phyloP scores from a whole-genome alignment of 2,329 filamentous ascomycete genomes.

The Aspergillus uvarum region DNA sequence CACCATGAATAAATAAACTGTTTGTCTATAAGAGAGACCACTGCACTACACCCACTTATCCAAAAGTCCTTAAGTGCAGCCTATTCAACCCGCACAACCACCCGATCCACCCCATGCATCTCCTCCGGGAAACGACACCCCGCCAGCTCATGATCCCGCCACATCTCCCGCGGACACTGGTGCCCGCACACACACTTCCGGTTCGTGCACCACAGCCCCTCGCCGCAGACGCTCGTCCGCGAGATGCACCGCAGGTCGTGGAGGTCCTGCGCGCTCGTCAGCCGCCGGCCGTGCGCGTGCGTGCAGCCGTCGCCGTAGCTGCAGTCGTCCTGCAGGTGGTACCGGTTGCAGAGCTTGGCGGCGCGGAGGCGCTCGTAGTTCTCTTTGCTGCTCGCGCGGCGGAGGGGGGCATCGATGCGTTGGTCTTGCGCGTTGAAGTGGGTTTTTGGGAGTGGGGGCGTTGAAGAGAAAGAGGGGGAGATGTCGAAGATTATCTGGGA shows the following conservation, averaged over 20 bases:
- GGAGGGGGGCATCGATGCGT: neutral
- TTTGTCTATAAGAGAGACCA: neutral
- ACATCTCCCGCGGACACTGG: conserved; percentile 23
- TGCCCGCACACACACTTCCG: conserved; percentile 29
- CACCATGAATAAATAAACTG: neutral
- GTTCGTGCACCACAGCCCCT: conserved; percentile 30
- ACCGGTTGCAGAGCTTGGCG: conserved; percentile 36
- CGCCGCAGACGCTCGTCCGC: conserved; percentile 28
- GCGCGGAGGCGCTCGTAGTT: neutral
- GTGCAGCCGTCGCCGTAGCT: conserved; percentile 22
- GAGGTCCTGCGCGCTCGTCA: conserved; percentile 20
- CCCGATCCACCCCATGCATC: conserved; percentile 24
- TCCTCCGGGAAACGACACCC: conserved; percentile 24
- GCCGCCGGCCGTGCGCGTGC: conserved; percentile 27
- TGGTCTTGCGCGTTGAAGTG: neutral
- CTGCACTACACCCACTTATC: too few relatives aligned
- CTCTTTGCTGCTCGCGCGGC: neutral
- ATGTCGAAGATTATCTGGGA: neutral
- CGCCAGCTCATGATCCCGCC: conserved; percentile 2
- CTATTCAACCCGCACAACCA: neutral
- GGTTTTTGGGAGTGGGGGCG: neutral
- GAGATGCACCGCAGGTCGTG: conserved; percentile 33
- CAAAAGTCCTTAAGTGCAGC: too few relatives aligned
- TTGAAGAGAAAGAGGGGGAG: neutral
- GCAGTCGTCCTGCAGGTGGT: conserved; percentile 31